Percentiles rank a stretch among this genome's conserved stretches.
phyloP scores from a whole-genome alignment of 495 filamentous ascomycete genomes.

The Xylaria palmicola region DNA sequence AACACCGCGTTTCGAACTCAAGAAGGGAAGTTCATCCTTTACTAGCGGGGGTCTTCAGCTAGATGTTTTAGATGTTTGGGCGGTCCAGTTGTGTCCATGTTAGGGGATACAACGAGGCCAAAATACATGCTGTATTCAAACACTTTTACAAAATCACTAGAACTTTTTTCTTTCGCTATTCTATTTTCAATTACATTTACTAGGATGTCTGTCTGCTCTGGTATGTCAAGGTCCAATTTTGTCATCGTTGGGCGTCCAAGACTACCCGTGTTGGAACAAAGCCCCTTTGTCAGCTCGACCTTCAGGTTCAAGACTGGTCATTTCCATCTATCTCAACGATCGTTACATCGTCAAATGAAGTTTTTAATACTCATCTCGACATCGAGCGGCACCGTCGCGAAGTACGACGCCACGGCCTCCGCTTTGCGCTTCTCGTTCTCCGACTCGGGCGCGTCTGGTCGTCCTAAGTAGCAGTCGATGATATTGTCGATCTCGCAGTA shows the following conservation, averaged over 20 bases:
- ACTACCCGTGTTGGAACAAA: no score
- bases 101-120: no score
- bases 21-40: no score
- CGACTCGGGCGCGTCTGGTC: background rate
- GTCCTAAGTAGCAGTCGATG: slow-evolving; percentile 27
- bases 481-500: slow-evolving; percentile 28
- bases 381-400: slow-evolving; percentile 8
- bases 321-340: no score
- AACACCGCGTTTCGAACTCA: no score
- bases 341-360: slow-evolving; percentile 17
- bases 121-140: no score
- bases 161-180: background rate
- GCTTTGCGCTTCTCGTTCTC: slow-evolving; percentile 14
- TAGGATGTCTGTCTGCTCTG: background rate
- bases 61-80: background rate
- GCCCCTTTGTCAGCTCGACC: no score
- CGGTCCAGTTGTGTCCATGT: no score
- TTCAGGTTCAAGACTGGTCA: no score
- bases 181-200: background rate
- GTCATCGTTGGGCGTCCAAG: no score
- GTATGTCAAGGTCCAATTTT: no score
- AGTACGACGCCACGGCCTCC: slow-evolving; percentile 12
- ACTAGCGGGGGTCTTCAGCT: no score
- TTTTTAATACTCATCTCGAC: slow-evolving; percentile 21
- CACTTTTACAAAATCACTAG: background rate